Percentiles rank a stretch among this genome's conserved stretches.
These are phyloP conservation scores for Neofusicoccum laricinum DNA, from an alignment of 2,329 filamentous ascomycete genomes.

Conservation along the genomic window DNA sequence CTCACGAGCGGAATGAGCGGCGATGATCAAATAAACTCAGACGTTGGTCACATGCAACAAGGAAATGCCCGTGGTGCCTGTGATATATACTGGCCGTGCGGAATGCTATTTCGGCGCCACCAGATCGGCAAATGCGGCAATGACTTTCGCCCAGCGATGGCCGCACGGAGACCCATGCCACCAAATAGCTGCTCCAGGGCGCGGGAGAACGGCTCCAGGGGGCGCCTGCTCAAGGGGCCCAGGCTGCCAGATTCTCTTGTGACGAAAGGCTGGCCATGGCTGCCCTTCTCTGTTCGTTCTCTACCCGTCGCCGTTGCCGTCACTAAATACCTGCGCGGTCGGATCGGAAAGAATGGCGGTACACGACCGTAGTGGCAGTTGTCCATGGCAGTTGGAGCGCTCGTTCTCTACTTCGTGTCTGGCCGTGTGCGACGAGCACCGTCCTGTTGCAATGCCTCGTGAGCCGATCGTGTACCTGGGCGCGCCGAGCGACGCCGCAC, in stretches of 20 bases:
- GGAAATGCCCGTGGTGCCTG: background rate
- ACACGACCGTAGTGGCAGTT: background rate
- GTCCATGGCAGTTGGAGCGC: too few species aligned
- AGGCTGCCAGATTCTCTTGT: background rate
- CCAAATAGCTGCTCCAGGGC: background rate
- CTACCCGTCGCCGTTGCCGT: background rate
- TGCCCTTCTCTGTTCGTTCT: background rate
- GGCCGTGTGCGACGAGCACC: too few species aligned
- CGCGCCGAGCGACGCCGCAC: background rate
- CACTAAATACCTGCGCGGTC: background rate
- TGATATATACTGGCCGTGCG: background rate
- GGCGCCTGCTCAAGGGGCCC: background rate
- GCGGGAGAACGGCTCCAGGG: background rate
- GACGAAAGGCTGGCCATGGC: background rate
- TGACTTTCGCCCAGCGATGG: background rate
- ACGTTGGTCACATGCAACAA: background rate
- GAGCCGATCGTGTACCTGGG: background rate
- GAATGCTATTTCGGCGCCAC: background rate
- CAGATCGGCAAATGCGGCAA: constrained; percentile 1
- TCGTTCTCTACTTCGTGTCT: too few species aligned
- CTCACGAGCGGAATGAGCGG: background rate
- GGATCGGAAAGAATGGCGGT: background rate
- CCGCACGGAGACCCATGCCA: background rate
- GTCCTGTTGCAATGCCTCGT: too few species aligned
- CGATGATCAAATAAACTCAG: background rate